Conservation (phyloP, 2,329 filamentous ascomycete genomes). For the Diaporthe aspalathi region DNA sequence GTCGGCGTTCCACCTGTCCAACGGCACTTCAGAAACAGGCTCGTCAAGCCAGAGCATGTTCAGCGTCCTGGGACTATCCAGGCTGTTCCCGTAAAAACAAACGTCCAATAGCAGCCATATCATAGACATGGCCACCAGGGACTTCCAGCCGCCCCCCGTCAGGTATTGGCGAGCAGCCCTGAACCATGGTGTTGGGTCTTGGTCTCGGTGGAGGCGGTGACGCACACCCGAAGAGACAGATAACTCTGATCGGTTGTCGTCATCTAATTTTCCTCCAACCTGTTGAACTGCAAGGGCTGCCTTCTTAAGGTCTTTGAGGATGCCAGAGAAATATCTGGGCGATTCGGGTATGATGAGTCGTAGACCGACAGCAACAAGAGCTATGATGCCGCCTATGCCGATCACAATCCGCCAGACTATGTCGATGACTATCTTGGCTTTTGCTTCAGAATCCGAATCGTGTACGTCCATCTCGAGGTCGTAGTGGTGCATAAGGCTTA, state of each 20-base stretch:
- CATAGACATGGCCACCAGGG: conserved; percentile 54
- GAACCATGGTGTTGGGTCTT: conserved; percentile 36
- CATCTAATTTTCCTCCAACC: conserved; percentile 8
- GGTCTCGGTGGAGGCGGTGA: neutral
- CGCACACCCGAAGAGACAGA: conserved; percentile 14
- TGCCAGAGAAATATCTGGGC: conserved; percentile 50
- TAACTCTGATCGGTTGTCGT: conserved; percentile 6
- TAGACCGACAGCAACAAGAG: conserved; percentile 58
- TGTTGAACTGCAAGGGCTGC: conserved; percentile 34
- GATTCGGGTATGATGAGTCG: conserved; percentile 63
- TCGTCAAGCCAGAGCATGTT: conserved; percentile 52
- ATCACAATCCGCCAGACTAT: conserved; percentile 62
- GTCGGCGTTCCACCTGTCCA: conserved; percentile 39
- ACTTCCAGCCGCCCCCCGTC: conserved; percentile 45
- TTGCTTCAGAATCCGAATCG: conserved; percentile 34
- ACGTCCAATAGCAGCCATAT: conserved; percentile 67
- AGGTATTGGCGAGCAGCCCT: conserved; percentile 43
- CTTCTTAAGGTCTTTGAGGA: conserved; percentile 38
- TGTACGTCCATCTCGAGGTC: neutral
- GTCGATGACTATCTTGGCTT: conserved; percentile 50
- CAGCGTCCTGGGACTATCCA: conserved; percentile 56
- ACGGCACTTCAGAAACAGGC: neutral
- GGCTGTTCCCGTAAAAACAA: conserved; percentile 64
- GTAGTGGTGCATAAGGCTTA: neutral
- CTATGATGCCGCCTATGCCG: conserved; percentile 60